phyloP scores from a whole-genome alignment of 306 rosid species.

The Prunus mira region DNA sequence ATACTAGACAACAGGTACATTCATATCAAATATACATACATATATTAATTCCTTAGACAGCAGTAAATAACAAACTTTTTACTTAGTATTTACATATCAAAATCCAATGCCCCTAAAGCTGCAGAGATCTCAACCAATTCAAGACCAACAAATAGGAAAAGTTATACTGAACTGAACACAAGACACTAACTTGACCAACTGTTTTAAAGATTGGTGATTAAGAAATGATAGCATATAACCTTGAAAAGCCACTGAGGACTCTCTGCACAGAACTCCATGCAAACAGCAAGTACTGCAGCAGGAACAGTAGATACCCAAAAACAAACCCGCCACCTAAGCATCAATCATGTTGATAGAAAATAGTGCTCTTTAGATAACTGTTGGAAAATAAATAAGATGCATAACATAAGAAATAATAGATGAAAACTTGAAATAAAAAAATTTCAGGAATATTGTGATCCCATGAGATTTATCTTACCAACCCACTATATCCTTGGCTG shows the following conservation, averaged over 20 bases:
- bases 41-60: not conserved
- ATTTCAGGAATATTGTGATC: conserved; percentile 9
- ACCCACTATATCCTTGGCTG: conserved; percentile 67
- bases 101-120: not conserved
- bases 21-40: not conserved
- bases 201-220: conserved; percentile 14
- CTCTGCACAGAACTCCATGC: conserved; percentile 86
- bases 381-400: conserved; percentile 1
- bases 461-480: conserved; percentile 51
- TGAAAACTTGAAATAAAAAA: not conserved
- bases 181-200: not conserved
- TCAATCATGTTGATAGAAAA: conserved; percentile 17
- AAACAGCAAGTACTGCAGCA: conserved; percentile 55
- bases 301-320: conserved; percentile 76
- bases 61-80: not conserved
- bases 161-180: not conserved
- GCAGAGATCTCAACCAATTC: not conserved
- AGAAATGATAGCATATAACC: conserved; percentile 40
- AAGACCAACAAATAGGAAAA: not conserved
- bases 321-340: conserved; percentile 83
- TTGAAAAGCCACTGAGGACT: conserved; percentile 88
- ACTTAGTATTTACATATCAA: not conserved
- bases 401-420: conserved; percentile 4
- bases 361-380: conserved; percentile 10
- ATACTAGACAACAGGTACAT: not conserved